A percentile compares a stretch with the other conserved stretches of the same genome.
Conservation (phyloP, 345 rosid genomes). For the Conringia planisiliqua region DNA sequence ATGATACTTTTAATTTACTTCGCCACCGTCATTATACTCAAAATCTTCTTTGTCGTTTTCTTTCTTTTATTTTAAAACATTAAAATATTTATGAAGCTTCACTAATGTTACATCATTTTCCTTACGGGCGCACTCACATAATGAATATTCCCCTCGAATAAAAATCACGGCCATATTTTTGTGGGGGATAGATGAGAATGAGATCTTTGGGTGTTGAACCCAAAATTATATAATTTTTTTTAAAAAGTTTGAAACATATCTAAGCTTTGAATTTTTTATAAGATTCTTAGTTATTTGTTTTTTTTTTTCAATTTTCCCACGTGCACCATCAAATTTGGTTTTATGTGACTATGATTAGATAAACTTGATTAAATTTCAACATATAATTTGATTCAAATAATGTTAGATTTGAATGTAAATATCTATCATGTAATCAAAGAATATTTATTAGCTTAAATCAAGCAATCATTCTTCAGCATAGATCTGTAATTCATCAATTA, state of each 20-base stretch:
- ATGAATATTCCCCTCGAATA: slow-evolving; percentile 21
- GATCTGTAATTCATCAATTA: not conserved
- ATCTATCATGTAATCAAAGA: not conserved
- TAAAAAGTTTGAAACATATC: not conserved
- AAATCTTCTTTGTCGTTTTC: slow-evolving; percentile 25
- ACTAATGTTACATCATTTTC: slow-evolving; percentile 29
- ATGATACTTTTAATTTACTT: not conserved
- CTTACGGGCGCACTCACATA: slow-evolving; percentile 29
- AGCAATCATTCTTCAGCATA: not conserved
- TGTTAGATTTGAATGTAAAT: not conserved
- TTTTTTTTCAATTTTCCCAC: not conserved
- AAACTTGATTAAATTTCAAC: not conserved
- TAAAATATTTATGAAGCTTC: slow-evolving; percentile 6
- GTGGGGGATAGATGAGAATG: slow-evolving; percentile 25
- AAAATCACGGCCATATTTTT: slow-evolving; percentile 17
- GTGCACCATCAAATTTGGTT: not conserved
- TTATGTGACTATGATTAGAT: not conserved
- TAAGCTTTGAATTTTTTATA: not conserved
- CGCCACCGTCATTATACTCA: slow-evolving; percentile 1
- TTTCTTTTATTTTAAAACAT: not conserved
- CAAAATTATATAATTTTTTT: not conserved
- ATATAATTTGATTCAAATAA: not conserved
- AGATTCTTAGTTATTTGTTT: not conserved
- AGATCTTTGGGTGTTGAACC: slow-evolving; percentile 8
- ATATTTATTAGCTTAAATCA: not conserved